Evolutionary conservation across 305 asterid genomes (phyloP).

Genomic region (Solanum hybrid): DNA sequence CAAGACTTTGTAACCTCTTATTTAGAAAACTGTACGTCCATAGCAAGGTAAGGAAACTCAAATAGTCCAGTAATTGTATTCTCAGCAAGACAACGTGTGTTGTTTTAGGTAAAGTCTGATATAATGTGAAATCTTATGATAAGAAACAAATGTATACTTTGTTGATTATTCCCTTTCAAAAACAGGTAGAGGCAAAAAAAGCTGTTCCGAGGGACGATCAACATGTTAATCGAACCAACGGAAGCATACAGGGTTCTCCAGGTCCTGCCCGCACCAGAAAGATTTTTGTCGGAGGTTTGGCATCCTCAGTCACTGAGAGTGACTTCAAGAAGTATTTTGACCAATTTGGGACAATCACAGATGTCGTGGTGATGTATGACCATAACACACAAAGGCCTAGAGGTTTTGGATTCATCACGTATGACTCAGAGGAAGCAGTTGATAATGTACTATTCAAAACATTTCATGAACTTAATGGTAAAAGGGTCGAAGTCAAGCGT

Average conservation of each 20-base stretch:
- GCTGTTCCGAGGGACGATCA: slow-evolving; percentile 79
- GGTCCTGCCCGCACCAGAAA: slow-evolving; percentile 61
- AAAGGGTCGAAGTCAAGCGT: slow-evolving; percentile 85
- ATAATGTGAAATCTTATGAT: background rate
- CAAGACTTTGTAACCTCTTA: background rate
- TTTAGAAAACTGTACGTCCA: background rate
- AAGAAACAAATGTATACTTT: background rate
- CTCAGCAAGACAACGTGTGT: background rate
- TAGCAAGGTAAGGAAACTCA: background rate
- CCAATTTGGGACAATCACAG: slow-evolving; percentile 67
- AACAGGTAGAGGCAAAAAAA: slow-evolving; percentile 83
- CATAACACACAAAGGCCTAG: slow-evolving; percentile 86
- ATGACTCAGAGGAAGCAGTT: slow-evolving; percentile 75
- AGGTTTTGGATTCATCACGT: slow-evolving; percentile 86
- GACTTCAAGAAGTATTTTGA: slow-evolving; percentile 76
- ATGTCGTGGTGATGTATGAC: slow-evolving; percentile 84
- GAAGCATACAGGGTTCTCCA: slow-evolving; percentile 61
- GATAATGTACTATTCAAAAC: slow-evolving; percentile 59
- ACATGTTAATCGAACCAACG: slow-evolving; percentile 20
- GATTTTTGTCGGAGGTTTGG: slow-evolving; percentile 81
- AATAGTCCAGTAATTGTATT: background rate
- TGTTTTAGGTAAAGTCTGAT: background rate
- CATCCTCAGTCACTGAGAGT: slow-evolving; percentile 66
- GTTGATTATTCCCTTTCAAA: slow-evolving; percentile 2
- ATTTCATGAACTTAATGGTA: slow-evolving; percentile 79